Conservation (phyloP, 129 eudicot species). For the Dittrichia graveolens region DNA sequence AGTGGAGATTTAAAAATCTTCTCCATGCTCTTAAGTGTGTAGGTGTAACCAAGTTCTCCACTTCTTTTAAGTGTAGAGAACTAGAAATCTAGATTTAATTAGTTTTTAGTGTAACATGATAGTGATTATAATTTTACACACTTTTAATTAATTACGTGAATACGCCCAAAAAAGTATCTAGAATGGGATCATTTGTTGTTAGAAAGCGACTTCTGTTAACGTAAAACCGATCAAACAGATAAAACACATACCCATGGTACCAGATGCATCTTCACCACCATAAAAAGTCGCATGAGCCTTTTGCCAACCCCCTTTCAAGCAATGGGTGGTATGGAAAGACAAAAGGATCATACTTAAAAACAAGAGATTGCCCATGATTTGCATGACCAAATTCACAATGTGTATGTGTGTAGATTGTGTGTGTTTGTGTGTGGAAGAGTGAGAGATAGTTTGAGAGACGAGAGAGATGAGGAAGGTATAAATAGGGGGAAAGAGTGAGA, state of each 20-base stretch:
- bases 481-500: too few species aligned
- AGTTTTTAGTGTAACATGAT: too few species aligned
- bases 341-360: slow-evolving; percentile 26
- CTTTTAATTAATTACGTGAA: neutral
- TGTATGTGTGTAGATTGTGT: neutral
- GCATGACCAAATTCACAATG: slow-evolving; percentile 24
- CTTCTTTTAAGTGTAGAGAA: too few species aligned
- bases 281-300: slow-evolving; percentile 45
- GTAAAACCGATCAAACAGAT: neutral
- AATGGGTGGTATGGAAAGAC: slow-evolving; percentile 25
- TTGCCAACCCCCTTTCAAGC: slow-evolving; percentile 49
- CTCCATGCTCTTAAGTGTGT: too few species aligned
- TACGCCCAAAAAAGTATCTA: neutral
- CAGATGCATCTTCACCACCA: slow-evolving; percentile 48
- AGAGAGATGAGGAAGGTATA: slow-evolving; percentile 33
- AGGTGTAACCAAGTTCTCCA: too few species aligned
- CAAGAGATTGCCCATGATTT: slow-evolving; percentile 33
- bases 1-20: too few species aligned
- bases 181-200: too few species aligned
- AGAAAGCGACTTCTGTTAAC: too few species aligned
- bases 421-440: neutral
- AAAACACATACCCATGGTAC: slow-evolving; percentile 45
- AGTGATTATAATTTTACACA: too few species aligned
- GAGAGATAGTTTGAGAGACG: slow-evolving; percentile 32
- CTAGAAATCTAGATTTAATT: too few species aligned